Percentiles rank a stretch among this genome's conserved stretches.
Evolutionary conservation across 108 stramenopile genomes (phyloP).

Genomic region (Epipyxis sp.): DNA sequence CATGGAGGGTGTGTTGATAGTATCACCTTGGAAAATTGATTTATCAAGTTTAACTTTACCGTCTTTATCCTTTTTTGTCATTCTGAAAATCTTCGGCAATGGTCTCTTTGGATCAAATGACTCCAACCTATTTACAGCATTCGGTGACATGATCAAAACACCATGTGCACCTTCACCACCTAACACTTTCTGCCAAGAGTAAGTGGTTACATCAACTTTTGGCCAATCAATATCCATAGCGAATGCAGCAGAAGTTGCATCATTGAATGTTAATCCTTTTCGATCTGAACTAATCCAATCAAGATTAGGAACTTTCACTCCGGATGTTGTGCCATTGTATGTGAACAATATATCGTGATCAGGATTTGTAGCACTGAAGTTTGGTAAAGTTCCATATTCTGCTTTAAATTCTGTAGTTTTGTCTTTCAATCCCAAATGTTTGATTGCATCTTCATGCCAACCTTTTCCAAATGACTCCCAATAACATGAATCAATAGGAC

Average conservation of each 20-base stretch:
- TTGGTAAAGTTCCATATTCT: slow-evolving; percentile 90
- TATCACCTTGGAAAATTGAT: slow-evolving; percentile 92
- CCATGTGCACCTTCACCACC: slow-evolving; percentile 99
- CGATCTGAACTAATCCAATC: slow-evolving; percentile 88
- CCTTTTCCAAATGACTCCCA: slow-evolving; percentile 99
- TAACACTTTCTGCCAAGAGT: slow-evolving; percentile 99
- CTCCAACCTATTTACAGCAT: slow-evolving; percentile 96
- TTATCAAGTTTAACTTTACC: slow-evolving; percentile 91
- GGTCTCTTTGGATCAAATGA: slow-evolving; percentile 85
- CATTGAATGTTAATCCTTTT: slow-evolving; percentile 87
- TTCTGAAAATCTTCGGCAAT: slow-evolving; percentile 97
- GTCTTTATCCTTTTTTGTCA: slow-evolving; percentile 60
- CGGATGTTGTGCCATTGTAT: slow-evolving; percentile 98
- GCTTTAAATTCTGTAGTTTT: slow-evolving; percentile 78
- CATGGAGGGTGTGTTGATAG: slow-evolving; percentile 99
- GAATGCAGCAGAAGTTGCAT: slow-evolving; percentile 97
- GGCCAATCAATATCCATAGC: slow-evolving; percentile 98
- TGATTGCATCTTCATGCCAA: slow-evolving; percentile 86
- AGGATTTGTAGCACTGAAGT: slow-evolving; percentile 74
- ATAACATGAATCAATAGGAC: slow-evolving; percentile 91
- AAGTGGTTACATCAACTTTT: slow-evolving; percentile 97
- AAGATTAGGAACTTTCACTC: slow-evolving; percentile 83
- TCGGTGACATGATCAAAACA: slow-evolving; percentile 87
- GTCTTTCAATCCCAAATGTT: slow-evolving; percentile 82
- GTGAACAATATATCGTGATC: slow-evolving; percentile 96